Evolutionary conservation across 164 flowering plant genomes (phyloP).

Genomic region (Amborella trichopoda): DNA sequence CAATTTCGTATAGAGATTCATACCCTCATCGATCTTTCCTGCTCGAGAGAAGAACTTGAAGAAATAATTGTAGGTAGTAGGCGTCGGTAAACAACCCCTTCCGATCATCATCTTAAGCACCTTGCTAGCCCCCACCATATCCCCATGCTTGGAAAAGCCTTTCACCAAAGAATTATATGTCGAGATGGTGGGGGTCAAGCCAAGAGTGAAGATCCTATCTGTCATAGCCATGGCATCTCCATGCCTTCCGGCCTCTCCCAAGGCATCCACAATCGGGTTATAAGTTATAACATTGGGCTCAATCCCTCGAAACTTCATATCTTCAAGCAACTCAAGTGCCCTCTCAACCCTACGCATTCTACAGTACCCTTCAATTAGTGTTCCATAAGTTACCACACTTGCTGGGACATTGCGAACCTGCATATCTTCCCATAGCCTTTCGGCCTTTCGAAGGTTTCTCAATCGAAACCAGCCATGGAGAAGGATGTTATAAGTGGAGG

Average conservation of each 20-base stretch:
- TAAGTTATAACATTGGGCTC: conserved; percentile 51
- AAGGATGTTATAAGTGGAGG: conserved; percentile 47
- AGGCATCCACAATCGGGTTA: conserved; percentile 66
- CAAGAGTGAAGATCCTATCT: conserved; percentile 41
- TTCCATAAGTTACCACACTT: conserved; percentile 63
- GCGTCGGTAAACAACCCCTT: conserved; percentile 47
- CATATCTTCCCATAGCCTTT: conserved; percentile 50
- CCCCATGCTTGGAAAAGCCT: conserved; percentile 21
- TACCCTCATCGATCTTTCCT: conserved; percentile 56
- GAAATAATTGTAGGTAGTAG: conserved; percentile 74
- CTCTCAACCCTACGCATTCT: conserved; percentile 46
- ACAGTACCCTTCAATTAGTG: conserved; percentile 79
- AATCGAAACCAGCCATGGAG: conserved; percentile 67
- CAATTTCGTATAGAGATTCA: conserved; percentile 74
- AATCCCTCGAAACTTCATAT: conserved; percentile 50
- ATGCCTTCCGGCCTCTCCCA: conserved; percentile 63
- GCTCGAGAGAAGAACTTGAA: conserved; percentile 38
- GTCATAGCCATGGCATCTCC: conserved; percentile 39
- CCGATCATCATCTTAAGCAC: conserved; percentile 59
- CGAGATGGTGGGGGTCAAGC: conserved; percentile 52
- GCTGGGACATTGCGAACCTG: conserved; percentile 26
- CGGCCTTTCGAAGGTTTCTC: conserved; percentile 52
- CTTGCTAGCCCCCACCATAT: conserved; percentile 34
- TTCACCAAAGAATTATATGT: conserved; percentile 61
- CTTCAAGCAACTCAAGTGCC: conserved; percentile 53